A percentile compares a stretch with the other conserved stretches of the same genome.
Conservation (phyloP, 2,329 filamentous ascomycete genomes). For the Botrytis medusae region DNA sequence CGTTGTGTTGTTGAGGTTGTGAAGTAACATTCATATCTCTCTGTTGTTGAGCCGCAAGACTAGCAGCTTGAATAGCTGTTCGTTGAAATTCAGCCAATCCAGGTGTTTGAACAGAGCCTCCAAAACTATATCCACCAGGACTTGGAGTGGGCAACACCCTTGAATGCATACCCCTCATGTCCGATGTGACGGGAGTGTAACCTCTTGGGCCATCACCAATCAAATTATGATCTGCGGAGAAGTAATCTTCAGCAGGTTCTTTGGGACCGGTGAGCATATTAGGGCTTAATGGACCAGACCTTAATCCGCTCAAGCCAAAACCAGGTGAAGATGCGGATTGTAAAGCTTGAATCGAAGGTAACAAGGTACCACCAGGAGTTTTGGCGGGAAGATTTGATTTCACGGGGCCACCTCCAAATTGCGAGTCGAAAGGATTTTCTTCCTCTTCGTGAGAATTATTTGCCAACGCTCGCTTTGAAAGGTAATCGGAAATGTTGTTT, state of each 20-base stretch:
- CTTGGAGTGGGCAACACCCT: conserved; percentile 59
- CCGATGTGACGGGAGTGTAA: conserved; percentile 97
- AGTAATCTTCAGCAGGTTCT: conserved; percentile 69
- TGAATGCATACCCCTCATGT: conserved; percentile 59
- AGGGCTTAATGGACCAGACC: conserved; percentile 90
- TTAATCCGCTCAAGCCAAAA: conserved; percentile 79
- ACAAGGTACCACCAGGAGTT: conserved; percentile 77
- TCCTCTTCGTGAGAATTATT: conserved; percentile 62
- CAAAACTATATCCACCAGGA: conserved; percentile 95
- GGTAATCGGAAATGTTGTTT: conserved; percentile 66
- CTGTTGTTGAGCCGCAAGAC: conserved; percentile 68
- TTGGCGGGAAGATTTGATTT: conserved; percentile 60
- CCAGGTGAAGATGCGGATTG: conserved; percentile 85
- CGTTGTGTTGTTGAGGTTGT: conserved; percentile 51
- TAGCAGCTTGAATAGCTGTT: conserved; percentile 71
- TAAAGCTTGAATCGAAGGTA: conserved; percentile 86
- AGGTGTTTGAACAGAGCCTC: conserved; percentile 70
- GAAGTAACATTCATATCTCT: conserved; percentile 48
- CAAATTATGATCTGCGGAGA: conserved; percentile 69
- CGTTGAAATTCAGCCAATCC: conserved; percentile 92
- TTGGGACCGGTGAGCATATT: conserved; percentile 90
- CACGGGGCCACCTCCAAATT: conserved; percentile 54
- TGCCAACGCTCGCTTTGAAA: conserved; percentile 39
- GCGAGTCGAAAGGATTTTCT: conserved; percentile 96
- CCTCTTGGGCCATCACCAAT: conserved; percentile 43